Base-by-base conservation (phyloP, 2,329 filamentous ascomycete genomes). In the Fusarium sp. region DNA sequence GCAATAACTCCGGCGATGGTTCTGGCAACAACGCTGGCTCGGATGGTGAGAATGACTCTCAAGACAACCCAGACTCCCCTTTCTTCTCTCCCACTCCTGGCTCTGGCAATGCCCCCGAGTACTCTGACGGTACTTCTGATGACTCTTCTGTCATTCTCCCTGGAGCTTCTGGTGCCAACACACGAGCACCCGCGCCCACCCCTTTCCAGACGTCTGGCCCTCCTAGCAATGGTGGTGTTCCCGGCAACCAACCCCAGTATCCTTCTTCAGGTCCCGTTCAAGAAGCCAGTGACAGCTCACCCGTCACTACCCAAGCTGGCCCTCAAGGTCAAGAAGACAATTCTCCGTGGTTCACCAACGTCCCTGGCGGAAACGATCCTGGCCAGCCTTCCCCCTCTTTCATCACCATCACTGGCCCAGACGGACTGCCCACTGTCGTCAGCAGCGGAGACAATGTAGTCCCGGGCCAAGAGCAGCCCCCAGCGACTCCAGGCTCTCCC, bases 381-480 rank as follows among this genome's bases (percentile, higher is more conserved):
- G 63, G 44, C 18, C 61, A 65, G 22, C 26, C 52, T 11, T 45
- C 69, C 17, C 46, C 63, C 33, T 63, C 72, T 40, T 74, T 55
- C 38, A 49, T 74, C 43, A 73, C 72, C 14, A 63, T 72, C 40
- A 71, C 60, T 26, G 73, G 73, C 3, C 34, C 58, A 24, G 73
- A 75, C 38, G 77, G 77, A 13, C 64, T 74, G 15, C 74, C 72
- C 14, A 78, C 77, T 18, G 59, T 77, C 11, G n/a, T 78, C 24
- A 66, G 49, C 26, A 65, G 59, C 18, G 63, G 63, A 18, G 50
- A 44, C 33, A 63, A 50, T 10, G 24, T 22, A 24, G 28, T 60
- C 8, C 51, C 64, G 26, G 63, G 43, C 5, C 66, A 72, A 46
- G 55, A 48, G 4, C 66, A 63, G 20, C 61, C 73, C 15, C 28